Base-by-base conservation (phyloP, 2,329 filamentous ascomycete species). In the Nothomitra cinnamomea region DNA sequence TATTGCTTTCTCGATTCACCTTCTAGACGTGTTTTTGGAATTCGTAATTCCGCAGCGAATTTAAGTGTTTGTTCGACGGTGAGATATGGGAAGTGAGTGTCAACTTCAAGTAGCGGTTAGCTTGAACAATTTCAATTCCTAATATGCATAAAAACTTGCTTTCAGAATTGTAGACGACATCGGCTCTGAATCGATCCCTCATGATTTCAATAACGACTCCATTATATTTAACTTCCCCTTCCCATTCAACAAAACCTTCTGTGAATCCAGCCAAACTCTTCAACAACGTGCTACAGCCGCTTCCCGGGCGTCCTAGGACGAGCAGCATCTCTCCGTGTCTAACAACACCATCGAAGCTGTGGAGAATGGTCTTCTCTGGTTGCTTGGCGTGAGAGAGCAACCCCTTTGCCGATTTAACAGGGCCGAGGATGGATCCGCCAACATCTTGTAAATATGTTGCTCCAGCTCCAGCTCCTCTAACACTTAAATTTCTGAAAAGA, bases 21-120 rank as follows among this genome's bases (percentile, higher is more conserved):
- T 0, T 86, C 85, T 12, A 45, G 10, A 12, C 42, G 42, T 12
- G 10, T 45, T 15, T 83, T 82, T 4, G 89, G 87, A 13, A 86
- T 82, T 68, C 94, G 94, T 32, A 82, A 85, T 62, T 92, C 85
- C 2, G 94, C 70, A 0, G 88, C 88, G 62, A 95, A 90, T 53
- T 79, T 82, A 49, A 90, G 73, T 1, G 86, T 92, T 60, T 90
- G 83, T 52, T 84, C 84, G 43, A 90, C 85, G 1, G 78, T 81
- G 60, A 92, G 68, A 68, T 82, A 77, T 12, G 85, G 83, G 62
- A 89, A 89, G 67, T 89, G 85, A 2, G 84, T 82, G 63, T 94
- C 87, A 19, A 45, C 42, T 22, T 10, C 1, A 22, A 22, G 19
- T 4, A 12, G 12, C 10, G 5, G 19, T 45, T 12, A 22, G 6